phyloP scores from a whole-genome alignment of 805 yeast species.

The Yarrowia hollandica region DNA sequence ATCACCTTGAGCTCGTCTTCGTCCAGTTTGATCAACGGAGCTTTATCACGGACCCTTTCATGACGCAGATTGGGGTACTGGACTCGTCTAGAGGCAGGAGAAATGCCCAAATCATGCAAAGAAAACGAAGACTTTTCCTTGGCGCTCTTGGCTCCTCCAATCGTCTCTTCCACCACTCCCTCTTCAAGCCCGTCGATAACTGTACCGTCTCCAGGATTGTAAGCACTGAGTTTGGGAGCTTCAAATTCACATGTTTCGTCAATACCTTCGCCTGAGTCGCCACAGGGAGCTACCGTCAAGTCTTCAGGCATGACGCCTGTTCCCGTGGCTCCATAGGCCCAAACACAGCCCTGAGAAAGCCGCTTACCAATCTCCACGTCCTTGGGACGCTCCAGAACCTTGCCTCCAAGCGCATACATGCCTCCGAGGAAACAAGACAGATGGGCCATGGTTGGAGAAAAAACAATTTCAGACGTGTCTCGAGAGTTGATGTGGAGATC shows the following conservation, averaged over 20 bases:
- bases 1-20: not conserved
- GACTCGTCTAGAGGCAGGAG: constrained; percentile 1
- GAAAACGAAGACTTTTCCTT: not conserved
- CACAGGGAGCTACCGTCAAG: constrained; percentile 3
- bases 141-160: not conserved
- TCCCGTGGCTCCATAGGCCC: constrained; percentile 44
- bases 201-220: not conserved
- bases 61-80: not conserved
- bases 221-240: not conserved
- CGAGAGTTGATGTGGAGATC: constrained; percentile 30
- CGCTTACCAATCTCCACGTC: constrained; percentile 47
- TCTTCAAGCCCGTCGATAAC: not conserved
- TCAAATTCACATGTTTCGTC: constrained; percentile 12
- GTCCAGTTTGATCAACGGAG: not conserved
- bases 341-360: constrained; percentile 52
- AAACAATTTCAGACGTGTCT: not conserved
- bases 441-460: constrained; percentile 44
- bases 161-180: not conserved
- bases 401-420: constrained; percentile 52
- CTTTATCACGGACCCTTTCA: not conserved
- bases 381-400: constrained; percentile 43
- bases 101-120: not conserved
- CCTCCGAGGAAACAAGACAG: constrained; percentile 57
- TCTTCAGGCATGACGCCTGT: constrained; percentile 50
- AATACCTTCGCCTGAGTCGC: constrained; percentile 2